phyloP scores from a whole-genome alignment of 495 filamentous ascomycete species.

The Hapsidospora chrysogenum region DNA sequence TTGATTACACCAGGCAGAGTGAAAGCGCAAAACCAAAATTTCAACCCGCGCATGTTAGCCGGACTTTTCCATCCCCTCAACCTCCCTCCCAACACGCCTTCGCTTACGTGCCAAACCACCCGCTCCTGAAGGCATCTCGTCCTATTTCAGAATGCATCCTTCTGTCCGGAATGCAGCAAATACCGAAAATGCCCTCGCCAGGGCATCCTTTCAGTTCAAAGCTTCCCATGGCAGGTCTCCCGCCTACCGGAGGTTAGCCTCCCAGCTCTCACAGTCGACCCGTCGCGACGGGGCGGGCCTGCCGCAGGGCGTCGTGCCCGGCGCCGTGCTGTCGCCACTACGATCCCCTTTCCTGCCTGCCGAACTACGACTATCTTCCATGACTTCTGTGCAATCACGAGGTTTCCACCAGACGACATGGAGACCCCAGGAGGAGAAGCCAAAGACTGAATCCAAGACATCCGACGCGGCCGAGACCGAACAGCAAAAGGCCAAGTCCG shows the following conservation, averaged over 20 bases:
- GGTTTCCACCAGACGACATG: not conserved
- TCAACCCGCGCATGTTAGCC: constrained; percentile 1
- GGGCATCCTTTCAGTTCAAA: constrained; percentile 18
- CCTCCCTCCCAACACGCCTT: no score
- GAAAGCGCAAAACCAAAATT: constrained; percentile 5
- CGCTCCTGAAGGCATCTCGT: no score
- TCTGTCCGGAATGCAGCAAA: constrained; percentile 18
- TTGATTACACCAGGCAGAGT: no score
- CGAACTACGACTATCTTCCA: not conserved
- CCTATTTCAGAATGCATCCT: constrained; percentile 29
- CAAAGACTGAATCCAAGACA: constrained; percentile 9
- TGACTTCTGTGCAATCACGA: not conserved
- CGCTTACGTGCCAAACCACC: no score
- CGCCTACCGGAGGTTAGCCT: constrained; percentile 42
- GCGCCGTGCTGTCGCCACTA: not conserved
- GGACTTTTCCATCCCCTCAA: not conserved
- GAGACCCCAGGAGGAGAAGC: constrained; percentile 11
- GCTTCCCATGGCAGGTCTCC: constrained; percentile 33
- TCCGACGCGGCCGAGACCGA: constrained; percentile 10
- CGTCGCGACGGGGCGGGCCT: not conserved
- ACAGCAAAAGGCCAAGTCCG: constrained; percentile 11
- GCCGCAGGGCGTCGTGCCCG: not conserved
- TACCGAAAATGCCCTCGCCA: constrained; percentile 18
- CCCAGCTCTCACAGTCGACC: constrained; percentile 3
- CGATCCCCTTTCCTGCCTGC: constrained; percentile 1